Percentiles rank a stretch among this genome's conserved stretches.
Conservation (phyloP, 208 protist genomes). For the Tritrichomonas foetus region DNA sequence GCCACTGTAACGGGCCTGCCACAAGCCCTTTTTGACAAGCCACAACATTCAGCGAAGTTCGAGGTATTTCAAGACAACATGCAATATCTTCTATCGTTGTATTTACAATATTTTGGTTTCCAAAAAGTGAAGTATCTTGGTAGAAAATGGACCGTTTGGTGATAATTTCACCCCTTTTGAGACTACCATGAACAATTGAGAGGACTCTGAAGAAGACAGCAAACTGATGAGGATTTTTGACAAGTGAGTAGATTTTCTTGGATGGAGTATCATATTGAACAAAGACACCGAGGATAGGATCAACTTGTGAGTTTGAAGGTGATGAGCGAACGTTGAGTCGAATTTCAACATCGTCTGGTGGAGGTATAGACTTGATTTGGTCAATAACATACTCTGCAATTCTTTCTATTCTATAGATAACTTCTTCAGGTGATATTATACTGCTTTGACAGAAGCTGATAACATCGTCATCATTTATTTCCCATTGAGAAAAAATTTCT, state of each 20-base stretch:
- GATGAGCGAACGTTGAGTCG: neutral
- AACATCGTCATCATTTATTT: neutral
- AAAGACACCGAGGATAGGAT: slow-evolving; percentile 10
- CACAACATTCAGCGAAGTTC: neutral
- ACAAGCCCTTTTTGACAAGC: neutral
- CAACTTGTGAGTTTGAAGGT: neutral
- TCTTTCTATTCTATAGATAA: neutral
- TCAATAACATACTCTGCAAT: neutral
- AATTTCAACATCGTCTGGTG: neutral
- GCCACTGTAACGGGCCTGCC: neutral
- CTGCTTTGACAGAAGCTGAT: neutral
- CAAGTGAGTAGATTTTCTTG: neutral
- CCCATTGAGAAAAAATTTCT: no score
- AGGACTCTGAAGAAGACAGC: neutral
- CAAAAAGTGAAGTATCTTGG: neutral
- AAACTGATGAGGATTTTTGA: neutral
- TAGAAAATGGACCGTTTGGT: slow-evolving; percentile 11
- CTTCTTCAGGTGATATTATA: neutral
- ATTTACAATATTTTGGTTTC: neutral
- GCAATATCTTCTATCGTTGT: neutral
- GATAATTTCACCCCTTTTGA: neutral
- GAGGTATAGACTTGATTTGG: neutral
- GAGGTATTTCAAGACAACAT: neutral
- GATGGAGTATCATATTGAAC: neutral
- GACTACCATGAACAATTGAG: neutral